These are phyloP conservation scores for Penicillium sp. DNA, from an alignment of 2,329 filamentous ascomycete genomes.

Conservation along the genomic window DNA sequence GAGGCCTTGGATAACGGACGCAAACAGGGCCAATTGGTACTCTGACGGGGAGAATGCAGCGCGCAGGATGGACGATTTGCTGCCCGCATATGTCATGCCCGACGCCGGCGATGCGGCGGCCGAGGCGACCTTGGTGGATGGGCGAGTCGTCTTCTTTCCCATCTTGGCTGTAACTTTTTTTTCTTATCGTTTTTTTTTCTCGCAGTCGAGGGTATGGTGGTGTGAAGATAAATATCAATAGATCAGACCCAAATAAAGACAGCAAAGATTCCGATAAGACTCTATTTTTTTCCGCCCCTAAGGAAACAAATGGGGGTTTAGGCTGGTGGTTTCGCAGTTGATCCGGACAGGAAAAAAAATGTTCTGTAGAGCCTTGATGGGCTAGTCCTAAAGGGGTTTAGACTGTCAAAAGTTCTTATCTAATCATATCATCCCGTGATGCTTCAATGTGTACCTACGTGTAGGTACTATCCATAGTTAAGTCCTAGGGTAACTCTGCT, in stretches of 20 bases:
- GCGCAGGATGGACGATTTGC: conserved; percentile 50
- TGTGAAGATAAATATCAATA: background rate
- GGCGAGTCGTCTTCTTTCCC: conserved; percentile 48
- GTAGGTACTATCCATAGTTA: background rate
- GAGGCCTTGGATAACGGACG: conserved; percentile 54
- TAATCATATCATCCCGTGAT: conserved; percentile 28
- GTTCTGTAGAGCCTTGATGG: conserved; percentile 40
- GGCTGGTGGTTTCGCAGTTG: conserved; percentile 31
- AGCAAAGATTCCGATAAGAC: conserved; percentile 11
- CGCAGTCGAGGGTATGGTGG: conserved; percentile 19
- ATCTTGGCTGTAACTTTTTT: conserved; percentile 34
- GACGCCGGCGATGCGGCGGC: conserved; percentile 41
- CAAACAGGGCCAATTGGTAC: conserved; percentile 54
- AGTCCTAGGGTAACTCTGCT: background rate
- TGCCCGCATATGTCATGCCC: conserved; percentile 38
- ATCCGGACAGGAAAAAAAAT: conserved; percentile 44
- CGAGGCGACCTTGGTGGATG: conserved; percentile 47
- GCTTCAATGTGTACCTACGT: no score
- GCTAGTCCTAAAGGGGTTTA: conserved; percentile 36
- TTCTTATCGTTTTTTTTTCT: conserved; percentile 10
- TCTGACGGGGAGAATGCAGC: conserved; percentile 53
- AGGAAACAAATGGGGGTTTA: conserved; percentile 26
- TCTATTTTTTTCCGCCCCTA: conserved; percentile 18
- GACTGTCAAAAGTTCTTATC: conserved; percentile 30
- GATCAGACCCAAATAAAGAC: conserved; percentile 1